Percentiles rank a stretch among this genome's conserved stretches.
phyloP scores from a whole-genome alignment of 1,139 yeast species.

The Sugiyamaella xylanicola region DNA sequence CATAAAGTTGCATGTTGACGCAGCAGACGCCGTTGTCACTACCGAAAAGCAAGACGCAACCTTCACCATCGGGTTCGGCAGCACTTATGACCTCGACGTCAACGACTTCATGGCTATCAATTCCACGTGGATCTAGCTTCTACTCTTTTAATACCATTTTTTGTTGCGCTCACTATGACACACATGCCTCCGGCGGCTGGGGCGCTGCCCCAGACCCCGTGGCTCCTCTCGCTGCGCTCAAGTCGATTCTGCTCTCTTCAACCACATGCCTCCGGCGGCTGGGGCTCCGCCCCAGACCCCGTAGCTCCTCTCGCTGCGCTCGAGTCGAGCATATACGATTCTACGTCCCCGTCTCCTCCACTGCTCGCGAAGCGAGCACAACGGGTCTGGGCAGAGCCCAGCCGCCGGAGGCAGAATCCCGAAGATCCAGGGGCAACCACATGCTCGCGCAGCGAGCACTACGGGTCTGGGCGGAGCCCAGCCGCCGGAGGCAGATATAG shows the following conservation, averaged over 20 bases:
- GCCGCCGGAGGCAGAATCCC: too few species aligned
- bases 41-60: conserved; percentile 10
- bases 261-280: neutral
- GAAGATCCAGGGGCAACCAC: too few species aligned
- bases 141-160: neutral
- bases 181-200: neutral
- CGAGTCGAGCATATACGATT: too few species aligned
- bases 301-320: too few species aligned
- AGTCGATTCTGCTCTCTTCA: neutral
- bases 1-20: conserved; percentile 15
- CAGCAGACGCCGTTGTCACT: conserved; percentile 12
- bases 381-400: too few species aligned
- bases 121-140: conserved; percentile 19
- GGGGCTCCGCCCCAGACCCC: neutral
- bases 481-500: conserved; percentile 4
- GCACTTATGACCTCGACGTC: conserved; percentile 16
- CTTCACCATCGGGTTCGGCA: conserved; percentile 19
- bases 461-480: neutral
- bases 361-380: neutral
- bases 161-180: too few species aligned
- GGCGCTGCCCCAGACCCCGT: neutral
- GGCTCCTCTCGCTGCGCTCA: neutral
- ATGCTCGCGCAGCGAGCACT: neutral
- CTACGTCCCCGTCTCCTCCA: too few species aligned
- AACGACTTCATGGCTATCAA: conserved; percentile 21